Percentiles rank a stretch among this genome's conserved stretches.
Evolutionary conservation across 1,284 basidiomycete species (phyloP).

Genomic region (Phellopilus nigrolimitatus): DNA sequence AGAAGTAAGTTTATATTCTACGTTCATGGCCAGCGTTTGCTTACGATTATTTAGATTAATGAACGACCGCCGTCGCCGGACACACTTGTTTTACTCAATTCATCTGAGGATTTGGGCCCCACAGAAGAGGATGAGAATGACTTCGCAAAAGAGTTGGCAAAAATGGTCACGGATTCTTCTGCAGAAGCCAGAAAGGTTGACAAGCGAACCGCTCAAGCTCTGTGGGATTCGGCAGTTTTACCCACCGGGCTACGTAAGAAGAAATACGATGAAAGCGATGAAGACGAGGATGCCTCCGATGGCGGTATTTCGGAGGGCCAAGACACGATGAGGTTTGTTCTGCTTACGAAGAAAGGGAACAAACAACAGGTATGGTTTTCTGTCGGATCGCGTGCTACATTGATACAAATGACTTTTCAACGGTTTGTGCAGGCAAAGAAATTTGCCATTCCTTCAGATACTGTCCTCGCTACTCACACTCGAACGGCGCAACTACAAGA

Average conservation of each 20-base stretch:
- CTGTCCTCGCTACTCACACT: slow-evolving; percentile 85
- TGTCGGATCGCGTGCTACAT: neutral
- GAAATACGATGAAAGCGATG: slow-evolving; percentile 49
- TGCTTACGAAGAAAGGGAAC: slow-evolving; percentile 91
- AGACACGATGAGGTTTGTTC: slow-evolving; percentile 85
- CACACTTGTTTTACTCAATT: slow-evolving; percentile 62
- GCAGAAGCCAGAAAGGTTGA: slow-evolving; percentile 80
- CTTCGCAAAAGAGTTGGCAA: slow-evolving; percentile 93
- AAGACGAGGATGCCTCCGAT: slow-evolving; percentile 39
- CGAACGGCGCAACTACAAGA: slow-evolving; percentile 86
- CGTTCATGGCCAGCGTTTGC: slow-evolving; percentile 6
- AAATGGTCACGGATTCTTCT: slow-evolving; percentile 87
- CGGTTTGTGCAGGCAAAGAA: slow-evolving; percentile 83
- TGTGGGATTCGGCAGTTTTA: slow-evolving; percentile 84
- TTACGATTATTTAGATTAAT: slow-evolving; percentile 39
- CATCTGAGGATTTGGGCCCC: slow-evolving; percentile 68
- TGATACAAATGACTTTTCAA: slow-evolving; percentile 1
- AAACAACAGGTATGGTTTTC: slow-evolving; percentile 75
- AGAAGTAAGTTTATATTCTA: slow-evolving; percentile 38
- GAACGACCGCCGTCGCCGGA: slow-evolving; percentile 76
- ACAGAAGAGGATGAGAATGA: slow-evolving; percentile 88
- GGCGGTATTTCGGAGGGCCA: slow-evolving; percentile 33
- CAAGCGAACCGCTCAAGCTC: slow-evolving; percentile 74
- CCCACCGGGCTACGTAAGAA: slow-evolving; percentile 60
- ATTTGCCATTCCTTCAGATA: slow-evolving; percentile 82